Percentiles rank a stretch among this genome's conserved stretches.
Conservation (phyloP, 306 rosid species). For the Cucumis hystrix region DNA sequence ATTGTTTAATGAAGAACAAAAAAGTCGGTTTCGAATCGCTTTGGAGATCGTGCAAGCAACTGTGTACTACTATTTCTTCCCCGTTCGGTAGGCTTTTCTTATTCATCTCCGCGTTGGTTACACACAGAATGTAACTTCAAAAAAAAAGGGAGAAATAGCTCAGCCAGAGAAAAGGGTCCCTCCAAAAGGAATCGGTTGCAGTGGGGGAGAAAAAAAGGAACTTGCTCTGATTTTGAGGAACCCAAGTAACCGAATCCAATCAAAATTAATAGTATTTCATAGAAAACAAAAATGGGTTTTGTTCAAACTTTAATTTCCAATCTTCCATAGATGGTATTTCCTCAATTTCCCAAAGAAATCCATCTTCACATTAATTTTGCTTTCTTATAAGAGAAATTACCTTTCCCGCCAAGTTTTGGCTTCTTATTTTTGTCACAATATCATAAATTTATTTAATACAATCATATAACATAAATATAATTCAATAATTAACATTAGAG, state of each 20-base stretch:
- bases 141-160: neutral
- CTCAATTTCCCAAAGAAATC: neutral
- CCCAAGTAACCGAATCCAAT: neutral
- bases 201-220: neutral
- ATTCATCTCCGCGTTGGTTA: conserved; percentile 24
- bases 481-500: no score
- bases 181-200: neutral
- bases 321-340: neutral
- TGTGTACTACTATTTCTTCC: conserved; percentile 9
- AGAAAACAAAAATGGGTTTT: neutral
- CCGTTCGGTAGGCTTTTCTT: conserved; percentile 18
- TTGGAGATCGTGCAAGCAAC: conserved; percentile 52
- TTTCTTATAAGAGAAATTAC: neutral
- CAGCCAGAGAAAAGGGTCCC: neutral
- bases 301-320: neutral
- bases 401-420: neutral
- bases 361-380: neutral
- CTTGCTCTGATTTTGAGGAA: neutral
- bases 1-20: neutral
- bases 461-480: no score
- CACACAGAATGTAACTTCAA: conserved; percentile 19
- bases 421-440: no score
- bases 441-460: no score
- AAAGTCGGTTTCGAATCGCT: conserved; percentile 12
- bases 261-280: neutral